Evolutionary conservation across 768 basidiomycete genomes (phyloP).

Genomic region (Lactarius hengduanensis): DNA sequence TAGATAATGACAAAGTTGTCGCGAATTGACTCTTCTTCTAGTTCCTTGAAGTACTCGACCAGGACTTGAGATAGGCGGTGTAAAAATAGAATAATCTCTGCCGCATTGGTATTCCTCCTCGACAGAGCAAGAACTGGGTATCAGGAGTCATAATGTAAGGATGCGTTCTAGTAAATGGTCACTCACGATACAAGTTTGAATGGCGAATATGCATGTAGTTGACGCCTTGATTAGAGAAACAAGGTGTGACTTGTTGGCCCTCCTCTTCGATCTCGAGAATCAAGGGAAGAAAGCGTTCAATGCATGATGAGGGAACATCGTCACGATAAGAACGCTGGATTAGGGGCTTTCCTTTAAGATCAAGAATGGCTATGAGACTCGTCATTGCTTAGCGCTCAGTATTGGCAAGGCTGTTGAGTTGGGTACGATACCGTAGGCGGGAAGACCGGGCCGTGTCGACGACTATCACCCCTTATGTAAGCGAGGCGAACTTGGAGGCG

Average conservation of each 20-base stretch:
- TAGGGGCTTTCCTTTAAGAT: conserved; percentile 97
- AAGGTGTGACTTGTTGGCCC: conserved; percentile 92
- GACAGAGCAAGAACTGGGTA: conserved; percentile 86
- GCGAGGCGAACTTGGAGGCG: no score
- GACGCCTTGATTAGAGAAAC: conserved; percentile 91
- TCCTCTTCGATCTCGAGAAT: conserved; percentile 97
- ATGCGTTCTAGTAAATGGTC: not conserved
- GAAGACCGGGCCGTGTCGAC: not conserved
- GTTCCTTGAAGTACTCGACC: conserved; percentile 98
- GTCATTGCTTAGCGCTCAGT: conserved; percentile 41
- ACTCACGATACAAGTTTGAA: conserved; percentile 93
- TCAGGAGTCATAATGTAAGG: not conserved
- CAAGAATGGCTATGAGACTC: conserved; percentile 87
- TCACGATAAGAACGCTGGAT: conserved; percentile 97
- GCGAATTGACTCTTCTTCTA: conserved; percentile 97
- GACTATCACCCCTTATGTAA: no score
- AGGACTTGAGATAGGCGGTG: conserved; percentile 91
- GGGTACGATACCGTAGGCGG: not conserved
- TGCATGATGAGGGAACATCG: conserved; percentile 84
- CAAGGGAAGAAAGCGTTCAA: conserved; percentile 92
- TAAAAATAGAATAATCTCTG: conserved; percentile 94
- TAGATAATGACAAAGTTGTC: conserved; percentile 99
- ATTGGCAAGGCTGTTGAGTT: not conserved
- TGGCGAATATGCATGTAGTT: conserved; percentile 99
- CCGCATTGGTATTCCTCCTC: conserved; percentile 93